Evolutionary conservation across 768 basidiomycete genomes (phyloP).

Genomic region (Leucocoprinus birnbaumii): DNA sequence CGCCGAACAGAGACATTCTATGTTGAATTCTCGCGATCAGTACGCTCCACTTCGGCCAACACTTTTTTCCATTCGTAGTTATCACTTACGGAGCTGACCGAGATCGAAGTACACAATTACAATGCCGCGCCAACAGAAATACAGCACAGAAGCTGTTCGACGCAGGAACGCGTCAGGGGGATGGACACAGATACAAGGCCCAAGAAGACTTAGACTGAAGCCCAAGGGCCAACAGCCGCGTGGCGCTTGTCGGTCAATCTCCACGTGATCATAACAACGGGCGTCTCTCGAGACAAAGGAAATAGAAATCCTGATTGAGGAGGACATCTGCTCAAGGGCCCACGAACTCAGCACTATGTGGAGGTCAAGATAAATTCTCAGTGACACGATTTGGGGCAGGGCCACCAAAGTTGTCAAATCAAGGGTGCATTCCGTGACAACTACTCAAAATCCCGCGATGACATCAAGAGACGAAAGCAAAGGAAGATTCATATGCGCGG

Average conservation of each 20-base stretch:
- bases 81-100: neutral
- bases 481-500: neutral
- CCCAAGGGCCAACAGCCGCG: neutral
- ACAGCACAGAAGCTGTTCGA: too few relatives aligned
- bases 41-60: neutral
- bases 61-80: neutral
- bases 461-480: neutral
- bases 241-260: too few relatives aligned
- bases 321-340: too few relatives aligned
- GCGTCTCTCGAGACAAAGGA: too few relatives aligned
- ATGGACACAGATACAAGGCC: neutral
- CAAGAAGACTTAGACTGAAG: too few relatives aligned
- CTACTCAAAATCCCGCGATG: neutral
- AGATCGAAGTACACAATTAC: neutral
- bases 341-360: too few relatives aligned
- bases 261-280: too few relatives aligned
- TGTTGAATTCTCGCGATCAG: conserved; percentile 4
- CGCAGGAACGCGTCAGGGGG: neutral
- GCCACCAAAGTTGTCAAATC: neutral
- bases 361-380: too few relatives aligned
- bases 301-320: too few relatives aligned
- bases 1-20: conserved; percentile 25
- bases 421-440: neutral
- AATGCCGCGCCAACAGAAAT: neutral
- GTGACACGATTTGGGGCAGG: neutral